Base-by-base conservation (phyloP, 768 basidiomycete genomes). In the Rhizopogon vesiculosus region DNA sequence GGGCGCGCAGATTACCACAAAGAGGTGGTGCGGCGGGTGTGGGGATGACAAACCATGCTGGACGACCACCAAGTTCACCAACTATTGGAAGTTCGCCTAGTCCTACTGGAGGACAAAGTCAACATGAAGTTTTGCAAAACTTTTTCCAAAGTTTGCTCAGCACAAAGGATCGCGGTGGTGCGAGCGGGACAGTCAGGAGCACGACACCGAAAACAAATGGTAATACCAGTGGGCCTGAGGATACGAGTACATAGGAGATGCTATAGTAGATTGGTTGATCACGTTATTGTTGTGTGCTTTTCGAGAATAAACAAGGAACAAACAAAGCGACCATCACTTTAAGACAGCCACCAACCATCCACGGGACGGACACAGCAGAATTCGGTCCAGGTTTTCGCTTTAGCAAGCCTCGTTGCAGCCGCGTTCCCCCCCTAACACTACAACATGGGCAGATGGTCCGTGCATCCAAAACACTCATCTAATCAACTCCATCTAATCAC, bases 131-230 rank as follows among this genome's bases (percentile, higher is more conserved):
- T 16, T 67, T 93, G 59, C 89, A 92, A 62, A 87, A 87, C 66
- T 93, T 93, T 77, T 93, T 93, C 83, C 83, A 91, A 70, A 89
- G 85, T 56, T 68, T 93, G 65, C 70, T 93, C 59, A 86, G 79
- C 60, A 82, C 83, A 41, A 88, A 85, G 69, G 87, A 87, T 58
- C 78, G 86, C 5, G 66, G 67, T 22, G 67, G 66, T 10, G 70
- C 71, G 19, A 66, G 69, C 53, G 67, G 71, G 13, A 62, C 64
- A n/a, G 64, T 70, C 15, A 49, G 19, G 19, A 73, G 61, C 2
- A 54, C 60, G 18, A 61, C 59, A 5, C 64, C 67, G 53, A 77
- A 61, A 64, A 52, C 72, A 15, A 74, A 74, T 51, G 74, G 71
- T 2, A 68, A 63, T 53, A 68, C 68, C 18, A 66, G 66, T 25